These are phyloP conservation scores for Cladophialophora yegresii DNA, from an alignment of 2,329 filamentous ascomycete species.

Conservation along the genomic window DNA sequence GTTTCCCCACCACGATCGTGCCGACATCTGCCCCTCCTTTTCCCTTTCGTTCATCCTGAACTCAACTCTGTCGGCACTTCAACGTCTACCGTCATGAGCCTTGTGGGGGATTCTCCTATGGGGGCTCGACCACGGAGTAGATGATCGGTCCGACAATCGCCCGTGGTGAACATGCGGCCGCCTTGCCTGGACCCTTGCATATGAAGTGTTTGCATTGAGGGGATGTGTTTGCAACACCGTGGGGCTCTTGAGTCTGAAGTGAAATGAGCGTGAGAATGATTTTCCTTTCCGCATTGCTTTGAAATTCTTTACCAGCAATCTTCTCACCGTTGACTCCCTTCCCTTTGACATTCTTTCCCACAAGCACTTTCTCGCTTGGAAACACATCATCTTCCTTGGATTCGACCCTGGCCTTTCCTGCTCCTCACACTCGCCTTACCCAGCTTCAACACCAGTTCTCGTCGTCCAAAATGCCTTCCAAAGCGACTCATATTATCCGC, in stretches of 20 bases:
- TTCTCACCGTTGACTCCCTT: not conserved
- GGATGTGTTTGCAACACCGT: constrained; percentile 9
- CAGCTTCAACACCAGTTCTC: constrained; percentile 2
- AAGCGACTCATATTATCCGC: constrained; percentile 48
- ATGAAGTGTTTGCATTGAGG: constrained; percentile 2
- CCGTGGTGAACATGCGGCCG: not conserved
- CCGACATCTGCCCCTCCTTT: not conserved
- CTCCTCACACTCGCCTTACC: not conserved
- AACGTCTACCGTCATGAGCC: not conserved
- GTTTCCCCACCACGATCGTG: constrained; percentile 1
- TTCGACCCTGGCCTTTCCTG: not conserved
- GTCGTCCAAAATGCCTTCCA: constrained; percentile 22
- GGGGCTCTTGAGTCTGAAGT: constrained; percentile 1
- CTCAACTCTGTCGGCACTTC: not conserved
- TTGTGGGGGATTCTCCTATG: not conserved
- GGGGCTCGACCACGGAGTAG: not conserved
- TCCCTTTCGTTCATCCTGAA: not conserved
- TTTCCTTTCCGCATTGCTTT: constrained; percentile 4
- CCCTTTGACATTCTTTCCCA: not conserved
- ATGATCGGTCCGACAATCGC: constrained; percentile 3
- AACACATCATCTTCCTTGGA: no score
- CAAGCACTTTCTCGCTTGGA: not conserved
- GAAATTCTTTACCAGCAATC: constrained; percentile 2
- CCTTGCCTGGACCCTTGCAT: not conserved
- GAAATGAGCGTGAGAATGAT: not conserved